phyloP scores from a whole-genome alignment of 805 yeast genomes.

The Sporopachydermia quercuum region DNA sequence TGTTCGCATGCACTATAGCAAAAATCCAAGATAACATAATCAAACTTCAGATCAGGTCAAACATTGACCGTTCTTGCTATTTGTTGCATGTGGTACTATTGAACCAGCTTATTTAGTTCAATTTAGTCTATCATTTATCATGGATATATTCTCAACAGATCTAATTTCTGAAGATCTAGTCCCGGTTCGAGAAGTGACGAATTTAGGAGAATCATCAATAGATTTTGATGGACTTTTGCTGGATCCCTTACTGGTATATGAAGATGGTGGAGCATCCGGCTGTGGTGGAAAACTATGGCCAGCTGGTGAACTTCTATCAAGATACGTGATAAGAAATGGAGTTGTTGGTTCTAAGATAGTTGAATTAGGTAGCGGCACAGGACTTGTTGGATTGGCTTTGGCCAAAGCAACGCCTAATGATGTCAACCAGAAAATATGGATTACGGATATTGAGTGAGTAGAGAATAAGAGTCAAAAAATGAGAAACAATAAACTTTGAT shows the following conservation, averaged over 20 bases:
- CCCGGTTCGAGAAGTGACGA: constrained; percentile 20
- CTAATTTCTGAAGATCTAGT: constrained; percentile 18
- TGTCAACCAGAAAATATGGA: constrained; percentile 19
- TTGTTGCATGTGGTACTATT: no score
- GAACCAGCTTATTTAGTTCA: no score
- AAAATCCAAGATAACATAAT: no score
- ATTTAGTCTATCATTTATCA: no score
- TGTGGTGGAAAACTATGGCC: constrained; percentile 56
- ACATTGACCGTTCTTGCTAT: no score
- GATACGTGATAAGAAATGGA: constrained; percentile 23
- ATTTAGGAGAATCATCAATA: constrained; percentile 24
- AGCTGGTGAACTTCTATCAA: constrained; percentile 39
- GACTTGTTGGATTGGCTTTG: constrained; percentile 29
- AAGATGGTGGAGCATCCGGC: constrained; percentile 44
- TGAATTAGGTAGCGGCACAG: constrained; percentile 47
- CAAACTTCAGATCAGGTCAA: no score
- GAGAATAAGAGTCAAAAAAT: not conserved
- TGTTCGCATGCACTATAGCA: no score
- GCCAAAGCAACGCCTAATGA: not conserved
- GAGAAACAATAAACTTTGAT: not conserved
- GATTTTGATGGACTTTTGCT: constrained; percentile 25
- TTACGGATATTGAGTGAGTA: constrained; percentile 32
- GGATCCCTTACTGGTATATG: constrained; percentile 24
- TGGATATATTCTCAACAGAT: not conserved
- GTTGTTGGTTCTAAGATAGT: constrained; percentile 19